Evolutionary conservation across 2,329 filamentous ascomycete genomes (phyloP), one percentile per base, ranked within the genome.

Genomic region (Cladobotryum mycophilum): DNA sequence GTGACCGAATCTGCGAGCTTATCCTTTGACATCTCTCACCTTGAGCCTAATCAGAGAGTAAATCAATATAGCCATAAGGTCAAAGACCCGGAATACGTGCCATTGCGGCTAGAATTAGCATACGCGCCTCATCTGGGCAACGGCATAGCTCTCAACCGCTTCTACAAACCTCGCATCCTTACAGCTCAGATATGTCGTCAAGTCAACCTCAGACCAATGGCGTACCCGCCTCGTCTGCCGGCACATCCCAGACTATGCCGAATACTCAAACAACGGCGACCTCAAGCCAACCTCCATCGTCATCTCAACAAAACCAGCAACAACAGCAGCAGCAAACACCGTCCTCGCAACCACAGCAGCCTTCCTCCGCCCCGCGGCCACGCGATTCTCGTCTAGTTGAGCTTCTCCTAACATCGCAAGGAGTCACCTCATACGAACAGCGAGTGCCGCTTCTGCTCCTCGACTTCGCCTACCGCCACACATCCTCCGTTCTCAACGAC

Each of bases 381-480:
- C 86, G 88, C 69, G 88, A 93, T 67, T 81, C 85, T 14, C 84
- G 88, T 61, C 82, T 89, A 13, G 81, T 93, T 60, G 88, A 92
- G 70, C 81, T 91, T 15, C 80, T 93, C 47, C 82, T 93, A 45
- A 85, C 84, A 17, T 86, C 85, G 7, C 85, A 90, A 61, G 88
- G 88, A 62, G 87, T 92, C 9, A 84, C 85, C 4, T 78, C 84
- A 38, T 93, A 89, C 75, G 88, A 92, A 67, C 81, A 86, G 66
- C 87, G 88, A 61, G 88, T 93, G 1, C 88, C 88, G 0, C 79
- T 92, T 1, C 82, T 91, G 52, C 82, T 93, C 45, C 83, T 93
- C 65, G 88, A 93, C 72, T 92, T 92, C 64, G 86, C 88, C 45
- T 93, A 93, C 76, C 83, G 88, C 36, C 88, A 90, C 75, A 88